Conservation (phyloP, 192 early-diverging fungal species). For the Entomortierella lignicola region DNA sequence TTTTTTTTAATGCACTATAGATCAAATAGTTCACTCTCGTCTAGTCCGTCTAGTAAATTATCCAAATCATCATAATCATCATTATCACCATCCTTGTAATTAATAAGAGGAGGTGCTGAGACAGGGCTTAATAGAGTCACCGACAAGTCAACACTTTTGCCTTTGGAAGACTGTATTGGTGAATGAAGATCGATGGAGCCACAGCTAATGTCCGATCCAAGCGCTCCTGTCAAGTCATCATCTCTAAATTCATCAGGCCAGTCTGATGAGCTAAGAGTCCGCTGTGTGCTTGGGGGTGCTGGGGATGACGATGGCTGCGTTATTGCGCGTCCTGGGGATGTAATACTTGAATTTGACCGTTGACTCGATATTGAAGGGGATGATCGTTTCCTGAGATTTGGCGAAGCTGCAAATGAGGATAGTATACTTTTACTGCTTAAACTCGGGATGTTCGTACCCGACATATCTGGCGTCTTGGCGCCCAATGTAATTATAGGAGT, state of each 20-base stretch:
- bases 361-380: slow-evolving; percentile 1
- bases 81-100: slow-evolving; percentile 2
- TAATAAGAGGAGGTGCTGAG: neutral
- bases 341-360: neutral
- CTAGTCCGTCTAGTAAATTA: slow-evolving; percentile 35
- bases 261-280: slow-evolving; percentile 7
- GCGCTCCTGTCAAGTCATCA: slow-evolving; percentile 13
- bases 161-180: neutral
- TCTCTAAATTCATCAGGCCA: slow-evolving; percentile 28
- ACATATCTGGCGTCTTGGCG: slow-evolving; percentile 2
- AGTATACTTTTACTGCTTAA: slow-evolving; percentile 2
- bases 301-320: neutral
- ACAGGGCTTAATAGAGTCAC: too few species aligned
- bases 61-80: slow-evolving; percentile 39
- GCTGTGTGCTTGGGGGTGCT: neutral
- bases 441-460: neutral
- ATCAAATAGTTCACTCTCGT: slow-evolving; percentile 30
- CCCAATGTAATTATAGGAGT: slow-evolving; percentile 8
- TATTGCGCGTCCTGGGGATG: neutral
- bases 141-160: neutral
- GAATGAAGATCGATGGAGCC: neutral
- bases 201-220: neutral
- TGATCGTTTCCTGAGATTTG: slow-evolving; percentile 27
- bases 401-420: slow-evolving; percentile 33
- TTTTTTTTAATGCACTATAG: too few species aligned